Conservation (phyloP, 2,329 filamentous ascomycete genomes). For the Penicillium glabrum region DNA sequence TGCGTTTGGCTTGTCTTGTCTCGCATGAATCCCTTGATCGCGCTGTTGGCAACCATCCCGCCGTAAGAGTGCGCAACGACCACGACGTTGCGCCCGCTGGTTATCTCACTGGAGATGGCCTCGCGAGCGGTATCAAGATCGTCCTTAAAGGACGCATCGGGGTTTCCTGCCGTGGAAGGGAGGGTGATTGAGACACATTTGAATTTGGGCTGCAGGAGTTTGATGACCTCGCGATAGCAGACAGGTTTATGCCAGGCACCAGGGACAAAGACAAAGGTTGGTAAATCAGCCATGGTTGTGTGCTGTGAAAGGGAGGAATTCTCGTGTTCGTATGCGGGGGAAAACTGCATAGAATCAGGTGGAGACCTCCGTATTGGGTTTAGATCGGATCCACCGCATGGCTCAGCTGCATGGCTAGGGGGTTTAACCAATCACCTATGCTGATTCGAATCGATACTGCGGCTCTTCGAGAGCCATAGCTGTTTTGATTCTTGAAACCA, state of each 20-base stretch:
- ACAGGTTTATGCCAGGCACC: conserved; percentile 50
- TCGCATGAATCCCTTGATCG: conserved; percentile 45
- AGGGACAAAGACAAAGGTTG: conserved; percentile 48
- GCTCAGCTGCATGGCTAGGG: no score
- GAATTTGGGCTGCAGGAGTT: conserved; percentile 32
- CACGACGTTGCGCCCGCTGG: conserved; percentile 44
- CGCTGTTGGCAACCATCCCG: conserved; percentile 48
- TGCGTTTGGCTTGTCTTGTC: conserved; percentile 6
- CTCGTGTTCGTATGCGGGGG: neutral
- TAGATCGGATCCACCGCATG: no score
- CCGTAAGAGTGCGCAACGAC: conserved; percentile 53
- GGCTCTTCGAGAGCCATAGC: no score
- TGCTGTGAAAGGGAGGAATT: no score
- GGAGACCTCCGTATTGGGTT: no score
- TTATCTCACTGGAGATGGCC: conserved; percentile 38
- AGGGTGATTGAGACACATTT: conserved; percentile 39
- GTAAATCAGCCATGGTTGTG: conserved; percentile 8
- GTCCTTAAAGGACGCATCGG: conserved; percentile 40
- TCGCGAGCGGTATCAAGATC: conserved; percentile 44
- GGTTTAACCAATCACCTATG: no score
- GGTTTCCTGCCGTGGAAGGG: conserved; percentile 39
- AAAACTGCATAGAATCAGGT: neutral
- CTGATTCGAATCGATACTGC: no score
- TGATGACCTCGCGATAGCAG: conserved; percentile 39
- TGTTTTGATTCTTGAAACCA: no score